phyloP scores from a whole-genome alignment of 31 red algal genomes.

The Asparagopsis taxiformis region DNA sequence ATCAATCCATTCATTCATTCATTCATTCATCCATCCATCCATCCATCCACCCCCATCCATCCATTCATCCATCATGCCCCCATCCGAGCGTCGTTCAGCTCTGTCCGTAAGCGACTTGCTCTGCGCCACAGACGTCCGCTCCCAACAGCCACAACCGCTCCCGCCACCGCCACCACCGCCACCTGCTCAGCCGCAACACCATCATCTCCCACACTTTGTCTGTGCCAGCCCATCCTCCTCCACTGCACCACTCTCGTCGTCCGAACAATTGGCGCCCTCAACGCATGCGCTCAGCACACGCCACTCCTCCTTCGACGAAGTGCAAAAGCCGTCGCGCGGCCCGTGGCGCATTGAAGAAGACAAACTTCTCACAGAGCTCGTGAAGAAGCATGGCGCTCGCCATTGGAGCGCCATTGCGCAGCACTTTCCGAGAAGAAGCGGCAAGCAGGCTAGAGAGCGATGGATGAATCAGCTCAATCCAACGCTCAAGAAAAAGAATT shows the following conservation, averaged over 20 bases:
- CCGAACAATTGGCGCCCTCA: neutral
- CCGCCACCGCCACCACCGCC: neutral
- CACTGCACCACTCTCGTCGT: neutral
- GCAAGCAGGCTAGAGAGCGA: conserved; percentile 93
- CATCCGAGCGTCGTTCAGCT: neutral
- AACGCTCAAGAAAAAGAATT: conserved; percentile 71
- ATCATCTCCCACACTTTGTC: neutral
- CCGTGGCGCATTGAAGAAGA: conserved; percentile 89
- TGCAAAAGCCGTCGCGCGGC: conserved; percentile 37
- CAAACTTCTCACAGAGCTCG: conserved; percentile 59
- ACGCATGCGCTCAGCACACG: neutral
- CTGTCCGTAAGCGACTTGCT: neutral
- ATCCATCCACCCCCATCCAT: too few relatives aligned
- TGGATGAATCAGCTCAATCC: conserved; percentile 97
- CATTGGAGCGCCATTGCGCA: conserved; percentile 88
- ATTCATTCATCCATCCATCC: too few relatives aligned
- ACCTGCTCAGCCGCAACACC: neutral
- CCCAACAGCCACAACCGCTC: neutral
- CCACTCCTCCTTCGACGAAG: neutral
- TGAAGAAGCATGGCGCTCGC: conserved; percentile 54
- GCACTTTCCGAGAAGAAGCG: conserved; percentile 78
- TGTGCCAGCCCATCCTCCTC: neutral
- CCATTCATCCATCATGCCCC: neutral
- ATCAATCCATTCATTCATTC: too few relatives aligned
- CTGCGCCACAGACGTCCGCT: neutral